These are phyloP conservation scores for Mucor circinelloides DNA, from an alignment of 371 early-diverging fungal genomes.

Conservation along the genomic window DNA sequence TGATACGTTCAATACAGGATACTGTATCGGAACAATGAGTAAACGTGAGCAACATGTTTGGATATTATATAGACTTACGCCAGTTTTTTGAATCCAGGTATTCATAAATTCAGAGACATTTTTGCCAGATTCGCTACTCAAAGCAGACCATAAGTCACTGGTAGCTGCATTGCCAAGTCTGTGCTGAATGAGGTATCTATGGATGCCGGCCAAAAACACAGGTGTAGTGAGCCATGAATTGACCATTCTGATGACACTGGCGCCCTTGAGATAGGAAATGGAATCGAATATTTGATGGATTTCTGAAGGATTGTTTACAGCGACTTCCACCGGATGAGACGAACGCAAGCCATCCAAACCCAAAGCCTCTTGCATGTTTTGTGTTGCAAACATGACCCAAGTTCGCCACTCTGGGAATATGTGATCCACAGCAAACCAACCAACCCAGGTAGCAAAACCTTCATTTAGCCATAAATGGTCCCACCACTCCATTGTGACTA, in stretches of 20 bases:
- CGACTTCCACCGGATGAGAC: constrained; percentile 93
- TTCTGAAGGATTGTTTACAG: constrained; percentile 78
- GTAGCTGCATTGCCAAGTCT: constrained; percentile 86
- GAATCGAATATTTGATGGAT: constrained; percentile 85
- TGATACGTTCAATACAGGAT: constrained; percentile 75
- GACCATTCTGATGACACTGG: constrained; percentile 91
- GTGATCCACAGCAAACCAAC: constrained; percentile 78
- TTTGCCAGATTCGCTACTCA: constrained; percentile 69
- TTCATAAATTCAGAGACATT: constrained; percentile 83
- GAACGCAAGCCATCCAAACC: constrained; percentile 79
- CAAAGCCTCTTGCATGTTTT: constrained; percentile 73
- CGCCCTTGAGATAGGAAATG: constrained; percentile 92
- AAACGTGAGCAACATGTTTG: background rate
- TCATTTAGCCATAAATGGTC: constrained; percentile 96
- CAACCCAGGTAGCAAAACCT: constrained; percentile 96
- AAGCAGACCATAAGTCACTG: constrained; percentile 78
- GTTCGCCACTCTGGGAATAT: constrained; percentile 80
- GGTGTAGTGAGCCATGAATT: constrained; percentile 77
- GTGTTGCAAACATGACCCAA: constrained; percentile 78
- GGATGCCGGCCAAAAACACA: constrained; percentile 76
- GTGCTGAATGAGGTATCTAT: constrained; percentile 79
- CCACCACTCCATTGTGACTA: constrained; percentile 84
- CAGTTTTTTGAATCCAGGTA: constrained; percentile 87
- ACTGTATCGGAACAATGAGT: constrained; percentile 30
- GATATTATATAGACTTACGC: constrained; percentile 41